Percentiles rank a stretch among this genome's conserved stretches.
phyloP scores from a whole-genome alignment of 2,329 filamentous ascomycete genomes.

The Pezicula radicicola region DNA sequence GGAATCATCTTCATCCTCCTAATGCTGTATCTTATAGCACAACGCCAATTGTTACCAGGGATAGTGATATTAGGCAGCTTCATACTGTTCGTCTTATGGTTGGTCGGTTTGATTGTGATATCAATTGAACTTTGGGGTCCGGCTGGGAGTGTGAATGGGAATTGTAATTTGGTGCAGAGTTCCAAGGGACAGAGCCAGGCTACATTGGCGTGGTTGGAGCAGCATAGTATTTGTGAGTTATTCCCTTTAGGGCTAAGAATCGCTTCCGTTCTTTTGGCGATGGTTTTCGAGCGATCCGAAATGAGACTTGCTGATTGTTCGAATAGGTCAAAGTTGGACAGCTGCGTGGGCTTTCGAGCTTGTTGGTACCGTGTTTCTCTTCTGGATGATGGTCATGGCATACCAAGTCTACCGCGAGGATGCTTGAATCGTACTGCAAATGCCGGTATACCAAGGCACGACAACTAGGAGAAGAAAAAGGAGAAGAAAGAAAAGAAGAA shows the following conservation, averaged over 20 bases:
- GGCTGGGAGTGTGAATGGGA: constrained; percentile 52
- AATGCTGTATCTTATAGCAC: constrained; percentile 60
- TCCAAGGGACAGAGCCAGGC: constrained; percentile 47
- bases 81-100: constrained; percentile 65
- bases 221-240: constrained; percentile 59
- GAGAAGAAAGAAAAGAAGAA: too few species aligned
- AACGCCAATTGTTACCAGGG: constrained; percentile 59
- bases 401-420: constrained; percentile 52
- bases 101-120: constrained; percentile 61
- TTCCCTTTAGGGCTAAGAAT: not conserved
- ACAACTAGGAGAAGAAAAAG: too few species aligned
- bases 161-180: constrained; percentile 58
- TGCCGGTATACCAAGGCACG: too few species aligned
- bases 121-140: constrained; percentile 63
- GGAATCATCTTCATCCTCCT: constrained; percentile 64
- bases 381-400: constrained; percentile 70
- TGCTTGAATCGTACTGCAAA: not conserved
- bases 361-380: constrained; percentile 55
- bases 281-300: too few species aligned
- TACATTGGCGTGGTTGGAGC: constrained; percentile 63
- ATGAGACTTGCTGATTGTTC: constrained; percentile 11
- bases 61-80: constrained; percentile 65
- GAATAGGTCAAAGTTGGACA: constrained; percentile 58
- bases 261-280: not conserved
- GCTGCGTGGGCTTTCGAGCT: constrained; percentile 62